Evolutionary conservation across 805 yeast species (phyloP).

Genomic region (Myxozyma kluyveri): DNA sequence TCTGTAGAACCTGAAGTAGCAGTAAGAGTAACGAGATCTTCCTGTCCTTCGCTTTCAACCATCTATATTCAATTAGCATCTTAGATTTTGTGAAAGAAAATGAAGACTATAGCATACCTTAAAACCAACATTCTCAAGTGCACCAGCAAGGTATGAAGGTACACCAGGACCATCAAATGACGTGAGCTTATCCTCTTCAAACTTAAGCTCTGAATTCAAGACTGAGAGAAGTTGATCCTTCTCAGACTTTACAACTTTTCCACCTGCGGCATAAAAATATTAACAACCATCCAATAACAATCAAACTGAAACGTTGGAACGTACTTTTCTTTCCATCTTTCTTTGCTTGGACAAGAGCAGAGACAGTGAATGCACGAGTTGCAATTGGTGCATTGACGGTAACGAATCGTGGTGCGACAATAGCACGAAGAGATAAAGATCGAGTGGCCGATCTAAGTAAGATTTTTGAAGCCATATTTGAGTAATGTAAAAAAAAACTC

Average conservation of each 20-base stretch:
- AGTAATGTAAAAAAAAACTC: too few relatives aligned
- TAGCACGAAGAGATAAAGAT: too few relatives aligned
- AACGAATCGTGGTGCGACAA: too few relatives aligned
- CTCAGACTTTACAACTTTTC: background rate
- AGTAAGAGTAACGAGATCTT: conserved; percentile 2
- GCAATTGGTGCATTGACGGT: too few relatives aligned
- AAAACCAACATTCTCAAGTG: conserved; percentile 7
- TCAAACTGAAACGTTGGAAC: background rate
- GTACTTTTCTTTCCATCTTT: too few relatives aligned
- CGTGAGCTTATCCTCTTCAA: conserved; percentile 10
- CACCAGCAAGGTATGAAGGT: conserved; percentile 6
- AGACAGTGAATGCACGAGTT: too few relatives aligned
- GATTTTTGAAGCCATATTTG: too few relatives aligned
- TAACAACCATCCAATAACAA: background rate
- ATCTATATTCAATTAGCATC: too few relatives aligned
- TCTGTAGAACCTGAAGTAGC: conserved; percentile 2
- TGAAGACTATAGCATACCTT: conserved; percentile 1
- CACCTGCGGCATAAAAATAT: background rate
- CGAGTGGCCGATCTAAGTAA: too few relatives aligned
- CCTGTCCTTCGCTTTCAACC: background rate
- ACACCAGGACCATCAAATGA: conserved; percentile 6
- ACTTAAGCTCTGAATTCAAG: conserved; percentile 14
- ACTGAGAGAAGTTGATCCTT: conserved; percentile 7
- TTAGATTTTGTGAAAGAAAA: too few relatives aligned
- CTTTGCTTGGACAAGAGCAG: too few relatives aligned